Percentiles rank a stretch among this genome's conserved stretches.
Evolutionary conservation across 768 basidiomycete genomes (phyloP).

Genomic region (Pholiota molesta): DNA sequence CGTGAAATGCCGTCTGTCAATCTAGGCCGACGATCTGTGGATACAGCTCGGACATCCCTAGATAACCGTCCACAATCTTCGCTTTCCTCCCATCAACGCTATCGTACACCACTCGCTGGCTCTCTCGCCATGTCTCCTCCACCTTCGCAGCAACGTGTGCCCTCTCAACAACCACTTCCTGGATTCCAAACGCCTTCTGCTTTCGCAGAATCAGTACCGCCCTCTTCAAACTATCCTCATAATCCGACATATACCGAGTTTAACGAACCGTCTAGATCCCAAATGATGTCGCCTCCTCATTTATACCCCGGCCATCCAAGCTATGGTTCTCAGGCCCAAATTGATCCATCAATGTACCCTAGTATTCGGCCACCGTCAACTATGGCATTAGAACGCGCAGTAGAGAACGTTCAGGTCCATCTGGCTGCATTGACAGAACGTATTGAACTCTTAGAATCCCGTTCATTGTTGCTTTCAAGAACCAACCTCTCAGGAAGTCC

Average conservation of each 20-base stretch:
- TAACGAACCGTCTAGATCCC: constrained; percentile 41
- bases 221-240: constrained; percentile 41
- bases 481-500: constrained; percentile 45
- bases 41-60: not conserved
- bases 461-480: constrained; percentile 41
- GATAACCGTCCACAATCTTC: constrained; percentile 74
- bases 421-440: constrained; percentile 83
- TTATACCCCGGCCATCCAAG: constrained; percentile 37
- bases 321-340: constrained; percentile 37
- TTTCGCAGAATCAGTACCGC: constrained; percentile 53
- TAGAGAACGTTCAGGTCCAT: constrained; percentile 82
- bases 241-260: constrained; percentile 40
- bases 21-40: constrained; percentile 32
- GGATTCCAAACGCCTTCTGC: constrained; percentile 74
- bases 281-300: constrained; percentile 40
- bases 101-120: constrained; percentile 75
- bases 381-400: constrained; percentile 67
- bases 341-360: constrained; percentile 36
- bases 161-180: constrained; percentile 73
- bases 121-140: constrained; percentile 63
- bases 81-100: constrained; percentile 70
- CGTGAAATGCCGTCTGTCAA: constrained; percentile 34
- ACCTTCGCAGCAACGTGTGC: constrained; percentile 46
- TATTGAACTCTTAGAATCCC: constrained; percentile 67
- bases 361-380: constrained; percentile 49